Evolutionary conservation across 176 grass and related monocot genomes (phyloP), one percentile per base, ranked within the genome.

Genomic region (Microstegium vimineum): DNA sequence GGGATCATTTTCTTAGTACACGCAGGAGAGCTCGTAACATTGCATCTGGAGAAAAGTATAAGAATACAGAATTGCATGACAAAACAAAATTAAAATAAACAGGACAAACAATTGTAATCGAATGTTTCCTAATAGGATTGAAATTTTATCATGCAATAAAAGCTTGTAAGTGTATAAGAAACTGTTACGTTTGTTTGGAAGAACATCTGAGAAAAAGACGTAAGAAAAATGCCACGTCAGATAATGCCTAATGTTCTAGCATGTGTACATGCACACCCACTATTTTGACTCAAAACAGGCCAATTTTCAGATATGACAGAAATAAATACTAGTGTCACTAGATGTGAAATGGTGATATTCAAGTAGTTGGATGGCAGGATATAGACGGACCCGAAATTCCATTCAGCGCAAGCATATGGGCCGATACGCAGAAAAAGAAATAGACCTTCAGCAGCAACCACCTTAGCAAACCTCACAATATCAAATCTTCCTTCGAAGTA

Each of bases 361-460:
- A 42, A 85, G 43, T 9, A 80, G 10, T 76, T 42, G 11, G 71
- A 40, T 76, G 18, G 8, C 8, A 81, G 76, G 81, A 86, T 67
- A 66, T 83, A 76, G 63, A 85, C 69, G 84, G 72, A 98, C 95
- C 95, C 92, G 79, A 98, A 98, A 83, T 98, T 98, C 95, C 95
- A 98, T 89, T 98, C 95, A 30, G 95, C 95, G 67, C 95, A 98
- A 81, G 90, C 95, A 91, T 98, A 98, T 41, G 92, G 95, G 46
- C 95, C 95, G 76, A 98, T 98, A 20, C 95, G 88, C 35, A 98
- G 95, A 61, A 94, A 87, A 74, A 98, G 84, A 91, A 84, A 98
- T 74, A 98, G 86, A 63, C 95, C 95, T 86, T 98, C 88, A 32
- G 84, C 81, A 62, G 88, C 92, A 84, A 98, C 75, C 84, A 98